Evolutionary conservation across 169 alveolate species (phyloP).

Genomic region (Plasmodium blacklocki): DNA sequence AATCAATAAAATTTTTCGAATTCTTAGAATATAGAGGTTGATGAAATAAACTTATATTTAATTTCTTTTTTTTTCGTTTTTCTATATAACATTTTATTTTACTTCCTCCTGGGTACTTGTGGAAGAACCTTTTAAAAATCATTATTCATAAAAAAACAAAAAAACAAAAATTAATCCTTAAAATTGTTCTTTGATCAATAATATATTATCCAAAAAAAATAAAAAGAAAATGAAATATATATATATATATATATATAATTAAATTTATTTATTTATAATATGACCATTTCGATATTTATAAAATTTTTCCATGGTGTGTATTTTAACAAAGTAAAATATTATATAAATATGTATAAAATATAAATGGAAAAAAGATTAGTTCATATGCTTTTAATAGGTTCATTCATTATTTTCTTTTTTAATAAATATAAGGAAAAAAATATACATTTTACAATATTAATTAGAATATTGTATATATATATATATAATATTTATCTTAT

Average conservation of each 20-base stretch:
- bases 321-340: too few species aligned
- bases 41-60: slow-evolving; percentile 42
- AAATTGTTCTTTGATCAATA: neutral
- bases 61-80: slow-evolving; percentile 46
- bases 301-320: too few species aligned
- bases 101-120: slow-evolving; percentile 73
- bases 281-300: too few species aligned
- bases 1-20: slow-evolving; percentile 66
- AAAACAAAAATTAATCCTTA: neutral
- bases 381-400: too few species aligned
- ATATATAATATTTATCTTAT: too few species aligned
- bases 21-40: slow-evolving; percentile 61
- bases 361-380: too few species aligned
- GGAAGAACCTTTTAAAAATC: slow-evolving; percentile 73
- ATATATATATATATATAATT: neutral
- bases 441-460: too few species aligned
- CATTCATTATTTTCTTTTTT: too few species aligned
- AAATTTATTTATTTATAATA: neutral
- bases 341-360: too few species aligned
- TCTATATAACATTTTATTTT: slow-evolving; percentile 68
- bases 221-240: neutral
- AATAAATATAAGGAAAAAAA: too few species aligned
- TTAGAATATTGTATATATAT: too few species aligned
- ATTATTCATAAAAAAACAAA: slow-evolving; percentile 9
- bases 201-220: neutral